phyloP scores from a whole-genome alignment of 108 stramenopile species.

The Cyclotella choctawhatcheeana region DNA sequence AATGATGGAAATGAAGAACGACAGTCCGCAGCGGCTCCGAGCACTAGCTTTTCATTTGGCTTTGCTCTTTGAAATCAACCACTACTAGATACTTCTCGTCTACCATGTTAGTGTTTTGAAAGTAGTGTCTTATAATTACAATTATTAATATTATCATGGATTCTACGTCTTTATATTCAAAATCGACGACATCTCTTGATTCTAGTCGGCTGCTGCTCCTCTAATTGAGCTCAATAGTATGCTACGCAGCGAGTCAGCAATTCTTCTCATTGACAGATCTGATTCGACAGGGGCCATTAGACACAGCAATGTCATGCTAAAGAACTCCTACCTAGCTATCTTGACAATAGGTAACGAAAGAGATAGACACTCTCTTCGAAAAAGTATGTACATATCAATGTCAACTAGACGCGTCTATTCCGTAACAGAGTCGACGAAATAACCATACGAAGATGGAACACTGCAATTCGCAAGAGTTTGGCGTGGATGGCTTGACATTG shows the following conservation, averaged over 20 bases:
- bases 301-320: background rate
- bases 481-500: background rate
- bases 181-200: background rate
- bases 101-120: background rate
- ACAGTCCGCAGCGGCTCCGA: background rate
- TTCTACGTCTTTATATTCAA: background rate
- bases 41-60: conserved; percentile 9
- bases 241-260: background rate
- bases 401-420: background rate
- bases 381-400: background rate
- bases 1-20: background rate
- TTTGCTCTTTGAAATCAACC: background rate
- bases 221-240: background rate
- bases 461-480: background rate
- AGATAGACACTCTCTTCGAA: too few species aligned
- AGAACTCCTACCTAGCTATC: too few species aligned
- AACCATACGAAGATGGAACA: background rate
- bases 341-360: background rate
- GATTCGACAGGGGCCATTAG: background rate
- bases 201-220: background rate
- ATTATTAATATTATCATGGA: background rate
- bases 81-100: background rate
- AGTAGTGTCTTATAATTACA: background rate
- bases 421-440: conserved; percentile 7
- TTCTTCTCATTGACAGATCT: background rate